Evolutionary conservation across 2,329 filamentous ascomycete genomes (phyloP).

Genomic region (Gaeumannomyces sp.): DNA sequence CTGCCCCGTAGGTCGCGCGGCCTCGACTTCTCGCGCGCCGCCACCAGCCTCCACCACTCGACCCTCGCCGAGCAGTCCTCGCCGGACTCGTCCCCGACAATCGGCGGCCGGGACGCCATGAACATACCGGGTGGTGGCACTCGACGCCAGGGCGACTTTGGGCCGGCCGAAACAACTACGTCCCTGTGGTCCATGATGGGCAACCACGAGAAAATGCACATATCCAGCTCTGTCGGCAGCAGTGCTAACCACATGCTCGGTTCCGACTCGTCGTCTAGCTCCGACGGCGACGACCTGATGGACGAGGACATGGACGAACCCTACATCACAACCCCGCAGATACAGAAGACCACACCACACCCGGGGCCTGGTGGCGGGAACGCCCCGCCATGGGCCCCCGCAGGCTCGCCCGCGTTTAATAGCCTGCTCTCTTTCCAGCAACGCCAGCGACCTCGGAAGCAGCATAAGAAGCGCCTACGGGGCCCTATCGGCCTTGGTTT

Average conservation of each 20-base stretch:
- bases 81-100: constrained; percentile 83
- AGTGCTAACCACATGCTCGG: constrained; percentile 54
- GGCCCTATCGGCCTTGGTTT: constrained; percentile 46
- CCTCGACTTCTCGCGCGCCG: constrained; percentile 87
- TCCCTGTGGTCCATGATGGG: constrained; percentile 67
- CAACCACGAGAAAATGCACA: constrained; percentile 60
- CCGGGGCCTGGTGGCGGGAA: constrained; percentile 54
- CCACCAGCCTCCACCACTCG: constrained; percentile 91
- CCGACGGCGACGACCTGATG: constrained; percentile 62
- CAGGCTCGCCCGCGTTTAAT: constrained; percentile 63
- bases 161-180: constrained; percentile 53
- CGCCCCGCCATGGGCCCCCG: constrained; percentile 15
- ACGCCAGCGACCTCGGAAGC: constrained; percentile 64
- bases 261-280: constrained; percentile 71
- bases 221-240: constrained; percentile 79
- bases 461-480: constrained; percentile 49
- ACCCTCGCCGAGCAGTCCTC: constrained; percentile 84
- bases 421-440: constrained; percentile 80
- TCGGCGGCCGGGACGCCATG: constrained; percentile 61
- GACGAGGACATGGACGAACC: constrained; percentile 74
- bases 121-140: constrained; percentile 44
- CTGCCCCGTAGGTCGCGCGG: constrained; percentile 84
- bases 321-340: constrained; percentile 78
- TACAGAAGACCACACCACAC: constrained; percentile 48
- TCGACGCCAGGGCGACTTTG: not conserved